Evolutionary conservation across 2,329 filamentous ascomycete genomes (phyloP).

Genomic region (Stagonosporopsis cucurbitacearum): DNA sequence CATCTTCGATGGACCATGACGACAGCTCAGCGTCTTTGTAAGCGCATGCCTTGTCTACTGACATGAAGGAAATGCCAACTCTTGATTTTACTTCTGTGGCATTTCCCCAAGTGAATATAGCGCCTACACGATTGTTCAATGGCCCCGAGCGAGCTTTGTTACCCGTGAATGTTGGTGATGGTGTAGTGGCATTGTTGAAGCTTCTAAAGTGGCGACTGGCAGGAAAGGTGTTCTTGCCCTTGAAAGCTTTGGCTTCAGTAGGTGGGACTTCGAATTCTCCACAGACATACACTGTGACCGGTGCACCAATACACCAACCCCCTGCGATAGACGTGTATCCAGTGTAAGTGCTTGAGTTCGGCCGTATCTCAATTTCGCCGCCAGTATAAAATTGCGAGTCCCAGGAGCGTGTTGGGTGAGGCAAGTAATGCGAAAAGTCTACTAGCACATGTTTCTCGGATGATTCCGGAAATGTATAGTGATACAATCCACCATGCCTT

Average conservation of each 20-base stretch:
- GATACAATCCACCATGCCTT: constrained; percentile 47
- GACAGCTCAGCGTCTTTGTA: constrained; percentile 57
- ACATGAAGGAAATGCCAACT: constrained; percentile 59
- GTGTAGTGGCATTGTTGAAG: constrained; percentile 40
- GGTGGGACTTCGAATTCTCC: constrained; percentile 43
- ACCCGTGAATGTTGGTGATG: constrained; percentile 39
- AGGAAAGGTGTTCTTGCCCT: constrained; percentile 48
- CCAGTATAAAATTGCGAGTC: constrained; percentile 48
- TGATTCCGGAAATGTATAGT: constrained; percentile 47
- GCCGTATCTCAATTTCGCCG: constrained; percentile 44
- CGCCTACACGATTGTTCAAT: constrained; percentile 56
- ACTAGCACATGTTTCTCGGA: constrained; percentile 53
- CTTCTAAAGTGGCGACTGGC: constrained; percentile 42
- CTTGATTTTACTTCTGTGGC: constrained; percentile 55
- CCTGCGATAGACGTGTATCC: constrained; percentile 45
- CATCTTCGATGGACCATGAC: constrained; percentile 51
- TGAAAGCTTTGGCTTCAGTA: constrained; percentile 36
- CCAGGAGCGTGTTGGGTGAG: constrained; percentile 42
- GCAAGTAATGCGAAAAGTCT: constrained; percentile 56
- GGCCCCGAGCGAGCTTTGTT: constrained; percentile 39
- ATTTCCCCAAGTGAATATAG: constrained; percentile 57
- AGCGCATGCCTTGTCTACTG: constrained; percentile 55
- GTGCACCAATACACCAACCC: constrained; percentile 48
- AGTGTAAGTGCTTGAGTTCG: constrained; percentile 38
- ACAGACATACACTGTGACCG: constrained; percentile 46